A percentile compares a stretch with the other conserved stretches of the same genome.
Evolutionary conservation across 75 land plant species (phyloP).

Genomic region (Pseudotsuga menziesii): DNA sequence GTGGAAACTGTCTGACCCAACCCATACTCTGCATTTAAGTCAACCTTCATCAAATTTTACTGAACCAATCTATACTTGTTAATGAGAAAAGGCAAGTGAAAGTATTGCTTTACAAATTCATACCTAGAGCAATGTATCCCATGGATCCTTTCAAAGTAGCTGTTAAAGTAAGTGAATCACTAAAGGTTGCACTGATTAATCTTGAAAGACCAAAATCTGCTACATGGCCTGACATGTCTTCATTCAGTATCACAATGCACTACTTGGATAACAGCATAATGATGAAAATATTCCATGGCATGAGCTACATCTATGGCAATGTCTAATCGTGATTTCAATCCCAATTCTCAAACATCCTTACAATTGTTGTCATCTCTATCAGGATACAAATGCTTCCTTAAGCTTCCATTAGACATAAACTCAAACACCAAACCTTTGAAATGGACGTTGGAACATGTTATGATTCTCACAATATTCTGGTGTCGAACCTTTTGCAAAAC

Average conservation of each 20-base stretch:
- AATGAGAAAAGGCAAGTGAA: not conserved
- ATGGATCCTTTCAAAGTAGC: conserved; percentile 7
- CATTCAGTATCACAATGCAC: conserved; percentile 24
- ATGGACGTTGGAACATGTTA: conserved; percentile 42
- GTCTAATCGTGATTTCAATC: not conserved
- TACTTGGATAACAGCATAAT: not conserved
- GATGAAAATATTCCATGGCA: conserved; percentile 20
- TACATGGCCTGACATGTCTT: conserved; percentile 15
- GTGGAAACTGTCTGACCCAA: not conserved
- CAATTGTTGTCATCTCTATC: not conserved
- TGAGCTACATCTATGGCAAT: conserved; percentile 15
- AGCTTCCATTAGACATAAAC: conserved; percentile 44
- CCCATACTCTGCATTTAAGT: conserved; percentile 3
- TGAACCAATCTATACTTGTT: no score
- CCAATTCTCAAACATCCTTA: not conserved
- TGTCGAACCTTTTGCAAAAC: conserved; percentile 34
- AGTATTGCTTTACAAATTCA: not conserved
- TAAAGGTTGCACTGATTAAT: not conserved
- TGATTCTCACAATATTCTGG: conserved; percentile 32
- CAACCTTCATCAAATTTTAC: no score
- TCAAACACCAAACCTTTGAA: conserved; percentile 42
- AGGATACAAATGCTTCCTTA: conserved; percentile 18
- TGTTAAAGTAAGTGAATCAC: not conserved
- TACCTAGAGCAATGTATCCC: conserved; percentile 22
- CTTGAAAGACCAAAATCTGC: conserved; percentile 22